phyloP scores from a whole-genome alignment of 352 stramenopile species.

The Globisporangium canariense region DNA sequence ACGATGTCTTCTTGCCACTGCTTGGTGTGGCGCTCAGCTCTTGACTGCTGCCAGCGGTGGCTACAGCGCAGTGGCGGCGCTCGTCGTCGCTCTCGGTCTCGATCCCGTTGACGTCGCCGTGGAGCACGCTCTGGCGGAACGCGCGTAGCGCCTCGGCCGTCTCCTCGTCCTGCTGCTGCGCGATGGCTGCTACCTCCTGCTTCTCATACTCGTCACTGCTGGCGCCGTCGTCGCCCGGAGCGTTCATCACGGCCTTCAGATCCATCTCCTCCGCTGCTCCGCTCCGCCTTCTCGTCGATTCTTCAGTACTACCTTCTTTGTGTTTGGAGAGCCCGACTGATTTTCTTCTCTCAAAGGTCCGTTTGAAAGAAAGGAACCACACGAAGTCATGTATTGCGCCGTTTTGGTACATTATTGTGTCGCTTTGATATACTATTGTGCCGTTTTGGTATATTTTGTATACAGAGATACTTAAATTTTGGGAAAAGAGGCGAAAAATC shows the following conservation, averaged over 20 bases:
- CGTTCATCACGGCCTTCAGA: slow-evolving; percentile 8
- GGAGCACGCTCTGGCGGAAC: slow-evolving; percentile 6
- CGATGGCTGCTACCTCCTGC: background rate
- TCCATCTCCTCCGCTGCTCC: background rate
- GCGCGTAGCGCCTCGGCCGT: slow-evolving; percentile 6
- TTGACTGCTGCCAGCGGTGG: background rate
- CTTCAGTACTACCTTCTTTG: no score
- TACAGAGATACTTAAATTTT: no score
- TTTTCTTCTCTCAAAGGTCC: no score
- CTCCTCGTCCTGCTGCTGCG: background rate
- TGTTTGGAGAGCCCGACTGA: no score
- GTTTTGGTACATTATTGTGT: no score
- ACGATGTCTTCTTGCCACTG: background rate
- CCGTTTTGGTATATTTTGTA: no score
- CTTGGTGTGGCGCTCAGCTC: background rate
- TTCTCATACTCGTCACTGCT: background rate
- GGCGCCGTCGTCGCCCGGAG: background rate
- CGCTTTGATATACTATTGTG: no score
- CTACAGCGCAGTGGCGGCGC: background rate
- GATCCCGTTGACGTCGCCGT: background rate
- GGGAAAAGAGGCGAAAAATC: no score
- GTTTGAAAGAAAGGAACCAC: no score
- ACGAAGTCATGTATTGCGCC: no score
- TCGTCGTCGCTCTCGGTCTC: slow-evolving; percentile 4
- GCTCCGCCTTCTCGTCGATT: no score